A percentile compares a stretch with the other conserved stretches of the same genome.
phyloP scores from a whole-genome alignment of 495 filamentous ascomycete genomes.

The Apiosordaria backusii region DNA sequence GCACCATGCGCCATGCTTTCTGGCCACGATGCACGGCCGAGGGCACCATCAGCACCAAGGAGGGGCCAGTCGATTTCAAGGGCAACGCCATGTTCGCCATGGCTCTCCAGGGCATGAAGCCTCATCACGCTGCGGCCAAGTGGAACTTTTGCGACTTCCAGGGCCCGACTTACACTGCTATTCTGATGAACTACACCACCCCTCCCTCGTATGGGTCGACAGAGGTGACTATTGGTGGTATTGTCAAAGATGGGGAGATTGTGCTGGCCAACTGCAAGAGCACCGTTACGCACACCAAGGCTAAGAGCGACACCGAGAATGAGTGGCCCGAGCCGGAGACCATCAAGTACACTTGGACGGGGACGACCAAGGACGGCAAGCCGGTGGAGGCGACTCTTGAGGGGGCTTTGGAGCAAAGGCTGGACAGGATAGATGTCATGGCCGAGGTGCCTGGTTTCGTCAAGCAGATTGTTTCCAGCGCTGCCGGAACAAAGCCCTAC shows the following conservation, averaged over 20 bases:
- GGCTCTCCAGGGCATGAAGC: constrained; percentile 97
- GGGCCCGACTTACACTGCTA: constrained; percentile 74
- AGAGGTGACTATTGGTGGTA: constrained; percentile 76
- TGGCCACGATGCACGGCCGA: constrained; percentile 83
- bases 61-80: constrained; percentile 75
- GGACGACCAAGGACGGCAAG: constrained; percentile 73
- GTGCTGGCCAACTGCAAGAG: constrained; percentile 65
- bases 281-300: constrained; percentile 61
- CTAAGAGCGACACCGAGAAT: constrained; percentile 66
- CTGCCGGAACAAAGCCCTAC: constrained; percentile 89
- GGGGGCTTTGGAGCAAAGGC: constrained; percentile 61
- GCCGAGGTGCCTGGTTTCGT: constrained; percentile 92
- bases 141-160: constrained; percentile 97
- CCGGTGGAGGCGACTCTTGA: constrained; percentile 63
- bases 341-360: constrained; percentile 74
- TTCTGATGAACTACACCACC: constrained; percentile 95
- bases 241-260: constrained; percentile 77
- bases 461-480: constrained; percentile 82
- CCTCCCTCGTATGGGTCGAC: constrained; percentile 92
- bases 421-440: constrained; percentile 94
- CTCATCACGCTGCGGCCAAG: constrained; percentile 87
- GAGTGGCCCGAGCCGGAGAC: constrained; percentile 85
- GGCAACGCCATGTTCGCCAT: constrained; percentile 74
- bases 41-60: constrained; percentile 80
- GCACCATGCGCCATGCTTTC: constrained; percentile 83